These are phyloP conservation scores for Cladophialophora psammophila DNA, from an alignment of 2,329 filamentous ascomycete genomes.

Conservation along the genomic window DNA sequence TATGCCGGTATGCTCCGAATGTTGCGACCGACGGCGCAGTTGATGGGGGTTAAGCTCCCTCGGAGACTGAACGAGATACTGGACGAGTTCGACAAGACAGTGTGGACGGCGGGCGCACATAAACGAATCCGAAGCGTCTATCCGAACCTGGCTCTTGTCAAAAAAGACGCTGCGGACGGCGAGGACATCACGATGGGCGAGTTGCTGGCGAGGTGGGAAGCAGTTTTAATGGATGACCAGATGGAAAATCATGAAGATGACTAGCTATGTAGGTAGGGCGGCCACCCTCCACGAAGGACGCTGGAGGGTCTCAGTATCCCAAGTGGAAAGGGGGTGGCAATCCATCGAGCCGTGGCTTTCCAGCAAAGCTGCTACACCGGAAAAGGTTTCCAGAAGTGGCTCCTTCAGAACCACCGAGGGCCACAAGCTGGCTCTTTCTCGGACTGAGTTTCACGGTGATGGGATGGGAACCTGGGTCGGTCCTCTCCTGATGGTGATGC, in stretches of 20 bases:
- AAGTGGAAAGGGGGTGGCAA: neutral
- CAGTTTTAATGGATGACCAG: neutral
- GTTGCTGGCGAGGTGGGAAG: conserved; percentile 15
- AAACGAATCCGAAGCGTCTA: conserved; percentile 13
- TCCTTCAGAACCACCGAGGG: neutral
- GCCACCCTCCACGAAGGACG: neutral
- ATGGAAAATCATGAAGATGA: conserved; percentile 4
- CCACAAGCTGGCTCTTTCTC: neutral
- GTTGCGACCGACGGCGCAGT: conserved; percentile 15
- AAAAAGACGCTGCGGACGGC: conserved; percentile 1
- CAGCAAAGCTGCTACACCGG: neutral
- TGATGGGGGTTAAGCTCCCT: conserved; percentile 11
- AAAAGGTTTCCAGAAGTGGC: conserved; percentile 5
- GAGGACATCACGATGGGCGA: conserved; percentile 14
- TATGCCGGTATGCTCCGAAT: conserved; percentile 16
- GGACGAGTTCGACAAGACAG: conserved; percentile 15
- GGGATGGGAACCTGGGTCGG: too few species aligned
- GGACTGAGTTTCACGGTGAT: too few species aligned
- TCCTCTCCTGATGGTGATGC: too few species aligned
- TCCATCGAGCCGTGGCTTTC: neutral
- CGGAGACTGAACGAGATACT: neutral
- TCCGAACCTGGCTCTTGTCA: conserved; percentile 14
- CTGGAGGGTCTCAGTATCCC: conserved; percentile 2
- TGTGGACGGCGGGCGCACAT: conserved; percentile 8
- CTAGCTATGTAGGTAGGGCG: neutral